phyloP scores from a whole-genome alignment of 2,329 filamentous ascomycete species.

The Cercospora sp. region DNA sequence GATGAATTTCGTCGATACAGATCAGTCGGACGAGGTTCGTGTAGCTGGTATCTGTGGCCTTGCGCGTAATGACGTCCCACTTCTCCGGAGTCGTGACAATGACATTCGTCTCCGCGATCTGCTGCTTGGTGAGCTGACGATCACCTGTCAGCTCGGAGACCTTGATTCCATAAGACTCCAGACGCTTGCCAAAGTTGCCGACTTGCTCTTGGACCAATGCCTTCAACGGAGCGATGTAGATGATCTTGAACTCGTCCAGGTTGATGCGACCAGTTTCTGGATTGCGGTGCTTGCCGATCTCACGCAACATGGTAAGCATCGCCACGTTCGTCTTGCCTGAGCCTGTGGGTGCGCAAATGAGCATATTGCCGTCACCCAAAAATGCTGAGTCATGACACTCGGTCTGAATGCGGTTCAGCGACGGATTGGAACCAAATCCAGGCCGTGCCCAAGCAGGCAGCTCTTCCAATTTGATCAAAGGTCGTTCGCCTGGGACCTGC shows the following conservation, averaged over 20 bases:
- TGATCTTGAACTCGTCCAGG: constrained; percentile 95
- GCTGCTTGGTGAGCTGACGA: constrained; percentile 95
- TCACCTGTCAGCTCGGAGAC: constrained; percentile 97
- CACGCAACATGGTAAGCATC: constrained; percentile 93
- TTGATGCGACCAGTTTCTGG: constrained; percentile 89
- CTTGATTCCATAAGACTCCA: constrained; percentile 86
- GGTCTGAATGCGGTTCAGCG: constrained; percentile 93
- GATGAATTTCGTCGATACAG: constrained; percentile 96
- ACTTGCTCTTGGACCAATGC: constrained; percentile 97
- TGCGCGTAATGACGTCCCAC: constrained; percentile 98
- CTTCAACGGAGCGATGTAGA: constrained; percentile 95
- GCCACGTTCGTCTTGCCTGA: constrained; percentile 98
- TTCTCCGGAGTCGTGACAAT: constrained; percentile 99
- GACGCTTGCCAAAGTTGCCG: constrained; percentile 89
- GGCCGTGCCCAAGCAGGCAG: constrained; percentile 88
- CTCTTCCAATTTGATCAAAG: constrained; percentile 78
- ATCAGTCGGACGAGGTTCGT: constrained; percentile 95
- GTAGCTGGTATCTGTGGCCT: constrained; percentile 94
- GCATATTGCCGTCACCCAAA: constrained; percentile 92
- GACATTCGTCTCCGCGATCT: constrained; percentile 95
- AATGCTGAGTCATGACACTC: constrained; percentile 91
- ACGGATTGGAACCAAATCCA: constrained; percentile 82
- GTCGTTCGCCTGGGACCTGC: constrained; percentile 71
- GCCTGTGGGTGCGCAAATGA: constrained; percentile 94
- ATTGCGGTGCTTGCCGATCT: constrained; percentile 93